Evolutionary conservation across 2,329 filamentous ascomycete genomes (phyloP).

Genomic region (Colletotrichum lindemuthianum): DNA sequence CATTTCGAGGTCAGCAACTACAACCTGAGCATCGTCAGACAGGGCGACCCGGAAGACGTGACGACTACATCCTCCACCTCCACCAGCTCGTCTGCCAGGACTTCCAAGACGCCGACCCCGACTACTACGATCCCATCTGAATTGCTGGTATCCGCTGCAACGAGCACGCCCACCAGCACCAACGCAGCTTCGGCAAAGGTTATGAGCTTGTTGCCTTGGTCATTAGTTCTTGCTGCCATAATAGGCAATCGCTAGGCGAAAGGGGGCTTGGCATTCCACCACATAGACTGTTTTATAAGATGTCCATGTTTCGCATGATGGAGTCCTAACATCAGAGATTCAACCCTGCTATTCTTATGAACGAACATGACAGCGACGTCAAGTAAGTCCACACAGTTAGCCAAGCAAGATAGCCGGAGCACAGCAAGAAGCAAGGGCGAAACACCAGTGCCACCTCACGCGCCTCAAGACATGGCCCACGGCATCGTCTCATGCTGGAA

Average conservation of each 20-base stretch:
- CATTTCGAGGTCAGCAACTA: slow-evolving; percentile 33
- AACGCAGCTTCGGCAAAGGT: not conserved
- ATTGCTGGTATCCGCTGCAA: slow-evolving; percentile 8
- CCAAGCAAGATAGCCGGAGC: too few species aligned
- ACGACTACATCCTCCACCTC: not conserved
- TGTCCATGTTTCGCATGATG: too few species aligned
- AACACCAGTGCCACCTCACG: too few species aligned
- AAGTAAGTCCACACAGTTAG: too few species aligned
- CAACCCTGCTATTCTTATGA: too few species aligned
- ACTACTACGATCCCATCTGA: not conserved
- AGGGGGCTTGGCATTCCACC: not conserved
- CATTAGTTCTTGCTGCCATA: slow-evolving; percentile 7
- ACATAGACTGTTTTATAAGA: too few species aligned
- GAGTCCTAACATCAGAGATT: too few species aligned
- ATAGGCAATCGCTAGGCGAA: slow-evolving; percentile 3
- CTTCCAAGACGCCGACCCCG: slow-evolving; percentile 1
- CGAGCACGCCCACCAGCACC: not conserved
- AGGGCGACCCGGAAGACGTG: slow-evolving; percentile 28
- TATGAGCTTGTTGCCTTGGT: slow-evolving; percentile 8
- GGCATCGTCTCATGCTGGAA: too few species aligned
- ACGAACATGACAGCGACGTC: too few species aligned
- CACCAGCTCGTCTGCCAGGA: not conserved
- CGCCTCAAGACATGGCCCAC: too few species aligned
- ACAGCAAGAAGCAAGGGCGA: too few species aligned
- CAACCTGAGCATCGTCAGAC: slow-evolving; percentile 29